Evolutionary conservation across 345 rosid genomes (phyloP), one percentile per base, ranked within the genome.

Genomic region (Schrenkiella parvula): DNA sequence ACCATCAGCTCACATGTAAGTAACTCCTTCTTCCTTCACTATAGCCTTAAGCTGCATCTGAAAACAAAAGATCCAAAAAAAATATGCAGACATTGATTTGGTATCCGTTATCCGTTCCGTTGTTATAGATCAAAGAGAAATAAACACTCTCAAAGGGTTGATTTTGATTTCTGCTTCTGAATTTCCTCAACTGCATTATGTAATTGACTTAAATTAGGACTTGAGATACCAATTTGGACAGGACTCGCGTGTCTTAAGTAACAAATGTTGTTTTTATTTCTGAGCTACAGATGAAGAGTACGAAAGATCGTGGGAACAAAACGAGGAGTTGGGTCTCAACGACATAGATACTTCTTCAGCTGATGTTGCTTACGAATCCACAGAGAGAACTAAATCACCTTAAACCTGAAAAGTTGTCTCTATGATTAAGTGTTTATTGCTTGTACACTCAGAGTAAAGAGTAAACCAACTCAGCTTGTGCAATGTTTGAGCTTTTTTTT

Each of bases 341-440:
- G 97, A 88, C 69, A 88, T 93, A 0, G 93, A 90, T 68, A 93
- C 98, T 31, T 82, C 92, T n/a, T 82, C 92, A 1, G 98, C 96
- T 3, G 97, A 93, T 69, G 87, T 78, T 52, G 93, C 97, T n/a
- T 88, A 93, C 65, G 81, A 78, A 42, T 43, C 57, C 14, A 50
- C 25, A 23, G 42, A 61, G 25, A 31, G 65, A 31, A 39, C 51
- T 44, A 51, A 64, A 8, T 54, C 31, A 52, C 56, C 64, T 10
- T 43, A 15, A 46, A 54, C 39, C 10, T 31, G 8, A 26, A 21
- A 38, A 3, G 26, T 5, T 58, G 19, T 41, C 8, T 5, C 46
- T n/a, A 15, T 43, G 7, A 35, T 35, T 35, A 35, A 10, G 14
- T 12, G 13, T 29, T 29, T 54, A 26, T 52, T 17, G 19, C 19